Conservation (phyloP, 2,329 filamentous ascomycete genomes). For the Xylariales sp. region DNA sequence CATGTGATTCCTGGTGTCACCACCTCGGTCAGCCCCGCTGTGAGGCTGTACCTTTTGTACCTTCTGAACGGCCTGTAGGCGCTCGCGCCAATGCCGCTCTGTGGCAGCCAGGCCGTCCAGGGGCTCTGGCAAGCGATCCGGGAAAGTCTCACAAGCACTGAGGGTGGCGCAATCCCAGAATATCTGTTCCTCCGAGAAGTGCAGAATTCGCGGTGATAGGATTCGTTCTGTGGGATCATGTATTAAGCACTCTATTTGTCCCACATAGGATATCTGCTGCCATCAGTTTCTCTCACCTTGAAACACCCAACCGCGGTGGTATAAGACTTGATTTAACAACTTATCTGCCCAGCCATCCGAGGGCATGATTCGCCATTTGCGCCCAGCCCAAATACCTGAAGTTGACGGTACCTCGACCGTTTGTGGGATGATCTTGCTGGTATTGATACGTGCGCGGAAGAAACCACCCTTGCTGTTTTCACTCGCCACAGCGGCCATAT, state of each 20-base stretch:
- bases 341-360: constrained; percentile 2
- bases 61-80: constrained; percentile 3
- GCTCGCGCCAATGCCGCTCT: constrained; percentile 12
- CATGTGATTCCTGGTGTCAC: too few species aligned
- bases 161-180: constrained; percentile 20
- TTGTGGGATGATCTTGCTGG: not conserved
- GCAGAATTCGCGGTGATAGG: constrained; percentile 16
- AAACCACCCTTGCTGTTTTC: not conserved
- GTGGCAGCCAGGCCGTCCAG: constrained; percentile 8
- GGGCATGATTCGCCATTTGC: constrained; percentile 7
- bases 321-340: constrained; percentile 9
- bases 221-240: constrained; percentile 16
- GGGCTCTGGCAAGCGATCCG: constrained; percentile 10
- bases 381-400: not conserved
- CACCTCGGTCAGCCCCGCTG: too few species aligned
- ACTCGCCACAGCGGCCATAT: not conserved
- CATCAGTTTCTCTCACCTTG: constrained; percentile 7
- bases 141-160: constrained; percentile 14
- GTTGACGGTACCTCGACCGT: not conserved
- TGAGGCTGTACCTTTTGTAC: too few species aligned
- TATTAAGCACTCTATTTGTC: too few species aligned
- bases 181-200: constrained; percentile 13
- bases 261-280: not conserved
- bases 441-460: not conserved
- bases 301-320: constrained; percentile 15